A percentile compares a stretch with the other conserved stretches of the same genome.
phyloP scores from a whole-genome alignment of 2,329 filamentous ascomycete genomes.

The Dactylellina cionopaga region DNA sequence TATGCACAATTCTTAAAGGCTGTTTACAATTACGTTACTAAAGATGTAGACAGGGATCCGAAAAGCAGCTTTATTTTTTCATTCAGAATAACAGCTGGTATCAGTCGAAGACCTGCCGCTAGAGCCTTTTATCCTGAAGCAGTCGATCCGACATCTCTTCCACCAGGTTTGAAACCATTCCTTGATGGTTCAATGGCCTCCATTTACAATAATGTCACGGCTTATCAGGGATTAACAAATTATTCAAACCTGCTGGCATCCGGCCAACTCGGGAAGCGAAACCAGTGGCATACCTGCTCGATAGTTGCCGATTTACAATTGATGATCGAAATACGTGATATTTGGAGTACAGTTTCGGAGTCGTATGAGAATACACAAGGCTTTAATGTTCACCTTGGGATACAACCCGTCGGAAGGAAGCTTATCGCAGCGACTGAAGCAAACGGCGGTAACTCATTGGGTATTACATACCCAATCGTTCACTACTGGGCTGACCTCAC shows the following conservation, averaged over 20 bases:
- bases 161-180: too few species aligned
- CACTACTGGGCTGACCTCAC: neutral
- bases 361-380: neutral
- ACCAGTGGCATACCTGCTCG: too few species aligned
- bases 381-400: neutral
- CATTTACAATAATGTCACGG: neutral
- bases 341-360: slow-evolving; percentile 6
- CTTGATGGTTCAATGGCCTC: too few species aligned
- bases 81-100: neutral
- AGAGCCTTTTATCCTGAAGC: too few species aligned
- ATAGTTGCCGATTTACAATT: neutral
- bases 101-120: too few species aligned
- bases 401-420: slow-evolving; percentile 31
- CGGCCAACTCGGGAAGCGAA: too few species aligned
- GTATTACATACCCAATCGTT: neutral
- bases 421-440: slow-evolving; percentile 16
- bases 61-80: neutral
- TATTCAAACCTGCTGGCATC: slow-evolving; percentile 12
- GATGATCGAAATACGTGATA: slow-evolving; percentile 10
- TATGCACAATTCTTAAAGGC: neutral
- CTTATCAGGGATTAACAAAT: neutral
- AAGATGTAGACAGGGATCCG: neutral
- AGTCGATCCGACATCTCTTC: too few species aligned
- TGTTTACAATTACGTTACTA: neutral
- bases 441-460: slow-evolving; percentile 32